Base-by-base conservation (phyloP, 148 eudicot genomes). In the Silene conica region DNA sequence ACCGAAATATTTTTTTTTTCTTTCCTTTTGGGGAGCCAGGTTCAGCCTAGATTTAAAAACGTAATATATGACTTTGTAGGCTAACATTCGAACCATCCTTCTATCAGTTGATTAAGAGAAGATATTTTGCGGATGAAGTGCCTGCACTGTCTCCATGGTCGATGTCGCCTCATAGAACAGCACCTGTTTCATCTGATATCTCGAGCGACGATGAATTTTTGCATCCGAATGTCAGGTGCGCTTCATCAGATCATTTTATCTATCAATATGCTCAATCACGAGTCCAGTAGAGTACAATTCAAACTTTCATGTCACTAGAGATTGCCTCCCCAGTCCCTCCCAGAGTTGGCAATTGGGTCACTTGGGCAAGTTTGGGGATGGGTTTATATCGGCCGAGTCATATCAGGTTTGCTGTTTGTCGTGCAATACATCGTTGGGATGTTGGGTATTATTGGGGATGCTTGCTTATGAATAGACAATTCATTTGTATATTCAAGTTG, bases 101-200 rank as follows among this genome's bases (percentile, higher is more conserved):
- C 69, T 79, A 48, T 66, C 84, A 92, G 96, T 86, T 92, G 82
- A 89, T 87, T 86, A 90, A 91, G 84, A 85, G 96, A 83, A 92
- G 96, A 82, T 92, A 90, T 76, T 90, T 90, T 82, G 86, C 93
- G 59, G 92, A 90, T 82, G 93, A 84, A 48, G 66, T 92, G 71
- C 89, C 98, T 64, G 66, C 85, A 46, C 73, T 87, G 56, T 84
- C 75, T 69, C 83, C 87, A 20, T 92, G 96, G 98, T 82, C 92
- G 57, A 34, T 68, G 31, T 41, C 84, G 52, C 82, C 84, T 21
- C 85, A 83, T 62, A 79, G 86, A 71, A 76, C 92, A 60, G 61
- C 74, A 22, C 71, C 81, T 57, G 82, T 63, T 41, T 78, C 86
- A 16, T 74, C 75, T 75, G 96, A 86, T 71, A 90, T 77, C 62